Base-by-base conservation (phyloP, 1,284 basidiomycete species). In the Ustilago cynodontis region DNA sequence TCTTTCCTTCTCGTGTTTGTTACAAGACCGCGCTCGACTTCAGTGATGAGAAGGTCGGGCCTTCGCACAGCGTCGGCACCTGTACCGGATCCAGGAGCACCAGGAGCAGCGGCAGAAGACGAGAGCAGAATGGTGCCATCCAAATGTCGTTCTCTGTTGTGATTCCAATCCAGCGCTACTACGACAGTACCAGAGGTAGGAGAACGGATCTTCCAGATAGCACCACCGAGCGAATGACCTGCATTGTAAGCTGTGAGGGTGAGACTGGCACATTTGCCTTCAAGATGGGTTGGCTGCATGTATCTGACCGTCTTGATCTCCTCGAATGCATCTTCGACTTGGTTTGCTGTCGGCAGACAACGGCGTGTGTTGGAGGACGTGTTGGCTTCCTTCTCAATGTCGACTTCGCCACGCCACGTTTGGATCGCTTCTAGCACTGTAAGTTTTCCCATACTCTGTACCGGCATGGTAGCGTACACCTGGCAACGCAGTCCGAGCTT, bases 131-230 rank as follows among this genome's bases (percentile, higher is more conserved):
- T 93, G 3, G 96, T 97, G 41, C 95, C 95, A 77, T 99, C 95
- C 29, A 99, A 88, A 88, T 98, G 97, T 37, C 95, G 91, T 86
- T 99, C 97, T 65, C 92, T 91, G 89, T 95, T 95, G 86, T 99
- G 97, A 86, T 99, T 99, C 88, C 98, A 90, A 79, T 96, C 92
- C 20, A 98, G 93, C 13, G 95, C 96, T 85, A 99, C 97, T 31
- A 99, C 88, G 20, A 99, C 92, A 3, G 97, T 98, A 8, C 95
- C 96, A 9, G 94, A 93, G 0, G 94, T 95, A 1, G 97, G 95
- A 1, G 95, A 98, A 41, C 97, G 92, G 69, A 99, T 93, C 86
- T 98, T 98, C 95, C 95, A 99, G 76, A 99, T 93, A 2, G 95
- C 95, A 55, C 96, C 97, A 78, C 97, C 97, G 20, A 99, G 90